A percentile compares a stretch with the other conserved stretches of the same genome.
Conservation (phyloP, 2,329 filamentous ascomycete species). For the Aspergillus amoenus region DNA sequence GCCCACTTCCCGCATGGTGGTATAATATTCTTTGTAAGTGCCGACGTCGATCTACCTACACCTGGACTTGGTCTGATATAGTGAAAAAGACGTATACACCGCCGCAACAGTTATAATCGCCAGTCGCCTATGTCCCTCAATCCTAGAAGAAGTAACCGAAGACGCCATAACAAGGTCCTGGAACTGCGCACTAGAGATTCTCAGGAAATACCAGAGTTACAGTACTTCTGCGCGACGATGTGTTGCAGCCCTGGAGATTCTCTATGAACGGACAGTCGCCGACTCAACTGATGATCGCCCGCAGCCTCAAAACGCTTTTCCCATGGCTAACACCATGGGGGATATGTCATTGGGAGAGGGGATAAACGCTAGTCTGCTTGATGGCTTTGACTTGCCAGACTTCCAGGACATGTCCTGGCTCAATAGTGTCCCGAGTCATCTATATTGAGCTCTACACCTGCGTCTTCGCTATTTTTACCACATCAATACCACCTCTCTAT, state of each 20-base stretch:
- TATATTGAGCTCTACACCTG: slow-evolving; percentile 16
- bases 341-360: slow-evolving; percentile 30
- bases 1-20: slow-evolving; percentile 38
- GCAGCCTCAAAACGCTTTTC: not conserved
- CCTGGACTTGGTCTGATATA: too few relatives aligned
- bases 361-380: slow-evolving; percentile 24
- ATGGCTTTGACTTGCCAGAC: slow-evolving; percentile 28
- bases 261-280: slow-evolving; percentile 29
- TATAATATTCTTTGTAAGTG: slow-evolving; percentile 37
- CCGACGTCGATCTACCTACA: too few relatives aligned
- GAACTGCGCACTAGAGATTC: slow-evolving; percentile 29
- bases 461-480: too few relatives aligned
- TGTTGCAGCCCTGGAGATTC: slow-evolving; percentile 32
- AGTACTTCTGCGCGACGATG: slow-evolving; percentile 34
- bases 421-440: slow-evolving; percentile 33
- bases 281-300: slow-evolving; percentile 5
- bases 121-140: slow-evolving; percentile 28
- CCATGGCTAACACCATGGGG: slow-evolving; percentile 9
- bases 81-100: slow-evolving; percentile 31
- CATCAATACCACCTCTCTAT: too few relatives aligned
- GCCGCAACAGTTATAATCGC: slow-evolving; percentile 37
- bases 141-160: slow-evolving; percentile 27
- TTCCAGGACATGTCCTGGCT: slow-evolving; percentile 38
- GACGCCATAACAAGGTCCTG: slow-evolving; percentile 26
- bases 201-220: slow-evolving; percentile 32